phyloP scores from a whole-genome alignment of 257 asterid genomes.

The Nicotiana tomentosiformis region DNA sequence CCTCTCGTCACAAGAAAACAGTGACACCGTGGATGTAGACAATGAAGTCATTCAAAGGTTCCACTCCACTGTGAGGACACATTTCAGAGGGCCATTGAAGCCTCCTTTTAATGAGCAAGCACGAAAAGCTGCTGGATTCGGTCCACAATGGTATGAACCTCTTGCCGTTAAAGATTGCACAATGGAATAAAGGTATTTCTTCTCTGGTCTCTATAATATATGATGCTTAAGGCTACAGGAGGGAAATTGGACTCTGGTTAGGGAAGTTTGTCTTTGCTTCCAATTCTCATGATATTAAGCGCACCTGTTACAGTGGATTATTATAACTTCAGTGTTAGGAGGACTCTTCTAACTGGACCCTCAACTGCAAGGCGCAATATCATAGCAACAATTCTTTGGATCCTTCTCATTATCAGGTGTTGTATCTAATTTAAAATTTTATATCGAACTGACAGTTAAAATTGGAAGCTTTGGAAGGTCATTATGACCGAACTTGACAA shows the following conservation, averaged over 20 bases:
- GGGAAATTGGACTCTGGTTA: neutral
- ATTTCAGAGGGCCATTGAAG: slow-evolving; percentile 88
- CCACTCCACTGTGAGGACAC: slow-evolving; percentile 55
- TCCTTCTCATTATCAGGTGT: neutral
- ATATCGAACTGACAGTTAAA: neutral
- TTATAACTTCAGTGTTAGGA: neutral
- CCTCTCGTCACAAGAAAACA: slow-evolving; percentile 14
- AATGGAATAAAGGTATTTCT: neutral
- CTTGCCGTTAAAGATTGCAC: slow-evolving; percentile 53
- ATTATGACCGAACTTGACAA: neutral
- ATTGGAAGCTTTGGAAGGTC: neutral
- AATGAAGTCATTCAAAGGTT: slow-evolving; percentile 60
- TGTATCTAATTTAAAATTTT: neutral
- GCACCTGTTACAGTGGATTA: neutral
- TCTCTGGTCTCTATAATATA: neutral
- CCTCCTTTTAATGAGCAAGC: slow-evolving; percentile 91
- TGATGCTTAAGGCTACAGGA: neutral
- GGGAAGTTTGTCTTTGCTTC: neutral
- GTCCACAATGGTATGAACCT: slow-evolving; percentile 90
- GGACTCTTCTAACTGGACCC: neutral
- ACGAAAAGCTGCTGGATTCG: slow-evolving; percentile 84
- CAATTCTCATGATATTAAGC: neutral
- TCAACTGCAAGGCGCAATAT: neutral
- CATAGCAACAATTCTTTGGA: neutral
- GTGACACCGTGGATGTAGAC: neutral